Conservation (phyloP, 2,329 filamentous ascomycete genomes). For the Nothophoma quercina region DNA sequence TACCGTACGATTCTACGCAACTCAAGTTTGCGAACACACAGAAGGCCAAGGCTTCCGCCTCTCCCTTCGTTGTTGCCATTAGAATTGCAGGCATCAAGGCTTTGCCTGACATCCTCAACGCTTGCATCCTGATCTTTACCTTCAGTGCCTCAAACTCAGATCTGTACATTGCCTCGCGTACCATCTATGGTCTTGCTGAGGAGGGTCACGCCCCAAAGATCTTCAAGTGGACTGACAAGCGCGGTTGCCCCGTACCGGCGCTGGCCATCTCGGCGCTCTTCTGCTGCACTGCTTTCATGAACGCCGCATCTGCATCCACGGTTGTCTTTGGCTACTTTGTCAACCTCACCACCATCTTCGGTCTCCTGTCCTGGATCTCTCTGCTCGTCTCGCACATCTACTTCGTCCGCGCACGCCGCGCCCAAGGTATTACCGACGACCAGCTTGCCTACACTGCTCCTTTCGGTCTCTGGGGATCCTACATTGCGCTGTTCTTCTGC, state of each 20-base stretch:
- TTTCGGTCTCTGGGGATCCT: conserved; percentile 74
- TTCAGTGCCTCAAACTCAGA: conserved; percentile 81
- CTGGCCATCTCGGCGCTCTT: conserved; percentile 68
- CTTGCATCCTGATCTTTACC: conserved; percentile 76
- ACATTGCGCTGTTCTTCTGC: conserved; percentile 73
- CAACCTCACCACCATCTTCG: conserved; percentile 54
- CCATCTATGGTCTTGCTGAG: conserved; percentile 74
- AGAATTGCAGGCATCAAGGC: conserved; percentile 66
- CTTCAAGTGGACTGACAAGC: conserved; percentile 73
- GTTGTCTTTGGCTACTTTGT: conserved; percentile 59
- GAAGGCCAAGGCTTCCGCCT: conserved; percentile 59
- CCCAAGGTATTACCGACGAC: conserved; percentile 55
- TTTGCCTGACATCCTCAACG: conserved; percentile 75
- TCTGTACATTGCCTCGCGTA: conserved; percentile 76
- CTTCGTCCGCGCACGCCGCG: conserved; percentile 56
- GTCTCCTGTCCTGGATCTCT: conserved; percentile 58
- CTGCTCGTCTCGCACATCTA: conserved; percentile 59
- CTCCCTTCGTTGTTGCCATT: conserved; percentile 80
- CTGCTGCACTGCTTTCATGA: conserved; percentile 71
- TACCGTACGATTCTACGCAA: conserved; percentile 71
- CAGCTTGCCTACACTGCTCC: conserved; percentile 69
- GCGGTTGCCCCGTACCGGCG: conserved; percentile 74
- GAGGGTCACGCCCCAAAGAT: conserved; percentile 76
- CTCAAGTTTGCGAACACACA: conserved; percentile 67
- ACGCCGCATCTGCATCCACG: conserved; percentile 51